These are phyloP conservation scores for Talaromyces liani DNA, from an alignment of 495 filamentous ascomycete genomes.

Conservation along the genomic window DNA sequence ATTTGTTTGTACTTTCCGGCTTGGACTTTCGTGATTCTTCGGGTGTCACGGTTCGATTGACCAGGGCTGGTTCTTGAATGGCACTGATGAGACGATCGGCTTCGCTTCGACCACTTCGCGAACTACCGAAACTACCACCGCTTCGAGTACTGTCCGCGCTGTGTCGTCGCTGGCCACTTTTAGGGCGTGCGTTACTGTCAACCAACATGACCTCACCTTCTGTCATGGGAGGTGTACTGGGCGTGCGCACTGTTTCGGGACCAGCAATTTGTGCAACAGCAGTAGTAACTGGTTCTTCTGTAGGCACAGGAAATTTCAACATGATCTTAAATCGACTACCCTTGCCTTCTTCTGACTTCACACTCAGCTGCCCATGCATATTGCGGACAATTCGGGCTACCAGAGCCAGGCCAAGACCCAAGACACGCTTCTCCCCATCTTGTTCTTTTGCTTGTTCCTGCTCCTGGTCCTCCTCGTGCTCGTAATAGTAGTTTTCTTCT, in stretches of 20 bases:
- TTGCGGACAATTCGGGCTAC: conserved; percentile 81
- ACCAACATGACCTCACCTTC: conserved; percentile 27
- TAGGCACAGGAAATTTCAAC: conserved; percentile 27
- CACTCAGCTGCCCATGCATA: conserved; percentile 81
- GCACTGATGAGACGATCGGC: conserved; percentile 70
- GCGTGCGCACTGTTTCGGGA: not conserved
- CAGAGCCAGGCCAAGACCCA: conserved; percentile 81
- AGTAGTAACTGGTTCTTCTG: conserved; percentile 11
- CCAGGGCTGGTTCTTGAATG: conserved; percentile 53
- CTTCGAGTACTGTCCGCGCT: conserved; percentile 49
- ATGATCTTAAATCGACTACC: conserved; percentile 67
- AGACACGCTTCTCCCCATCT: conserved; percentile 28
- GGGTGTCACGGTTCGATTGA: conserved; percentile 28
- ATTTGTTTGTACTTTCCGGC: not conserved
- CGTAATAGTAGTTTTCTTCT: conserved; percentile 30
- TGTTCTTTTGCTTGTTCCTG: conserved; percentile 11
- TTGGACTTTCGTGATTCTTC: conserved; percentile 10
- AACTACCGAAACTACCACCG: conserved; percentile 40
- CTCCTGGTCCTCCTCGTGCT: conserved; percentile 22
- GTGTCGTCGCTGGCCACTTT: conserved; percentile 13
- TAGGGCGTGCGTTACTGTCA: conserved; percentile 7
- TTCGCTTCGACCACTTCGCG: conserved; percentile 54
- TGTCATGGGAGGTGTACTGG: conserved; percentile 1
- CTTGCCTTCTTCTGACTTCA: conserved; percentile 81
- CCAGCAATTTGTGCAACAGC: not conserved